Conservation (phyloP, 208 protist species). For the Crithidia brevicula region DNA sequence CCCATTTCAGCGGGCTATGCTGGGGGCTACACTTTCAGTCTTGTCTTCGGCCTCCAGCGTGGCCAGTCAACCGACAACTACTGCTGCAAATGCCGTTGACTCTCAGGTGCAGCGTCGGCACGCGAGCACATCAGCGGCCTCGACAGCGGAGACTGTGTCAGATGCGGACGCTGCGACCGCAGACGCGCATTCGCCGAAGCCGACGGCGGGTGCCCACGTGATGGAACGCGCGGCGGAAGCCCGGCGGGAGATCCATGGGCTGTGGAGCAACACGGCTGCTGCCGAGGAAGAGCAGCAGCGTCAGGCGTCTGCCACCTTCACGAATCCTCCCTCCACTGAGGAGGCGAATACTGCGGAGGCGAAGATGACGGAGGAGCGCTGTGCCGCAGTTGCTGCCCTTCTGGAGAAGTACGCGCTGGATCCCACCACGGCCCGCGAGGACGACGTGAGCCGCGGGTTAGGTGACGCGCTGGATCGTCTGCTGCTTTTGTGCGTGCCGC, state of each 20-base stretch:
- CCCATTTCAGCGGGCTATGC: not conserved
- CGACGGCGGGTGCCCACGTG: conserved; percentile 17
- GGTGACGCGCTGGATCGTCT: conserved; percentile 89
- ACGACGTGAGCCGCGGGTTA: conserved; percentile 76
- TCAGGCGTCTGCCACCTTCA: conserved; percentile 4
- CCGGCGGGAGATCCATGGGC: conserved; percentile 70
- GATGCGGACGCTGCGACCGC: too few relatives aligned
- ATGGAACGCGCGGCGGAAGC: conserved; percentile 79
- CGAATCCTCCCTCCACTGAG: not conserved
- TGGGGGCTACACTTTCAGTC: not conserved
- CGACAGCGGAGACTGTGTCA: not conserved
- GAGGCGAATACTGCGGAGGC: conserved; percentile 19
- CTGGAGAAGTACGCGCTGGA: conserved; percentile 66
- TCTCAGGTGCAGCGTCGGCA: conserved; percentile 7
- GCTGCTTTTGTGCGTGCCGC: conserved; percentile 80
- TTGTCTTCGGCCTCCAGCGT: not conserved
- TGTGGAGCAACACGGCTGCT: conserved; percentile 48
- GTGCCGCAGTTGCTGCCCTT: conserved; percentile 31
- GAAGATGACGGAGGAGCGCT: conserved; percentile 32
- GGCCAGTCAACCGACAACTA: not conserved
- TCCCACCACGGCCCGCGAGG: conserved; percentile 61
- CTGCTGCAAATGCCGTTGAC: not conserved
- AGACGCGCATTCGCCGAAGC: not conserved
- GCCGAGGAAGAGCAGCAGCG: conserved; percentile 22
- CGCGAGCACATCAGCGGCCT: not conserved